Percentiles rank a stretch among this genome's conserved stretches.
phyloP scores from a whole-genome alignment of 2,329 filamentous ascomycete genomes.

The Pseudogymnoascus pannorum region DNA sequence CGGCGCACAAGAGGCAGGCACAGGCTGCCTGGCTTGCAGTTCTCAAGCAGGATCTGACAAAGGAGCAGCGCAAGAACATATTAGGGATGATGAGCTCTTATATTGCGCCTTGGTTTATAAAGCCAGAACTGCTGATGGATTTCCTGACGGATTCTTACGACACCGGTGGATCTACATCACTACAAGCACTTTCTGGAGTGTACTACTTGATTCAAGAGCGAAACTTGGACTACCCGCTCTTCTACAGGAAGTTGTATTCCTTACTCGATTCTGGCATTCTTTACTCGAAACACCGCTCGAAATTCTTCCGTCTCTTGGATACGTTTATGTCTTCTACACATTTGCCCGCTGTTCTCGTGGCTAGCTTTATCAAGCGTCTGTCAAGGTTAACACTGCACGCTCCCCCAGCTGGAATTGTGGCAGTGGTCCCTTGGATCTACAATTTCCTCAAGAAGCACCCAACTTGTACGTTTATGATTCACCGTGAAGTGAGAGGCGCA shows the following conservation, averaged over 20 bases:
- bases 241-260: slow-evolving; percentile 91
- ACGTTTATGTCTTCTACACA: slow-evolving; percentile 88
- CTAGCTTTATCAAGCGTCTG: slow-evolving; percentile 94
- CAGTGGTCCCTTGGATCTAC: slow-evolving; percentile 87
- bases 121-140: slow-evolving; percentile 86
- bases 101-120: slow-evolving; percentile 83
- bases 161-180: slow-evolving; percentile 73
- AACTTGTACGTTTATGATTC: slow-evolving; percentile 91
- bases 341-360: slow-evolving; percentile 81
- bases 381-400: slow-evolving; percentile 77
- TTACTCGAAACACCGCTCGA: slow-evolving; percentile 88
- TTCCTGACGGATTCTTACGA: slow-evolving; percentile 95
- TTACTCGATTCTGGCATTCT: slow-evolving; percentile 78
- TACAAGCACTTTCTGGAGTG: slow-evolving; percentile 83
- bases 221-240: slow-evolving; percentile 92
- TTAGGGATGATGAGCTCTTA: slow-evolving; percentile 67
- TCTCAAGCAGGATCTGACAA: slow-evolving; percentile 58
- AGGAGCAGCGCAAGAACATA: slow-evolving; percentile 71
- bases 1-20: slow-evolving; percentile 68
- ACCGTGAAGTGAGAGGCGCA: slow-evolving; percentile 59
- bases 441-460: slow-evolving; percentile 89
- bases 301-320: slow-evolving; percentile 87
- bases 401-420: slow-evolving; percentile 82
- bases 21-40: slow-evolving; percentile 83
- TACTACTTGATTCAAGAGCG: slow-evolving; percentile 91